Evolutionary conservation across 129 eudicot species (phyloP).

Genomic region (Tanacetum coccineum): DNA sequence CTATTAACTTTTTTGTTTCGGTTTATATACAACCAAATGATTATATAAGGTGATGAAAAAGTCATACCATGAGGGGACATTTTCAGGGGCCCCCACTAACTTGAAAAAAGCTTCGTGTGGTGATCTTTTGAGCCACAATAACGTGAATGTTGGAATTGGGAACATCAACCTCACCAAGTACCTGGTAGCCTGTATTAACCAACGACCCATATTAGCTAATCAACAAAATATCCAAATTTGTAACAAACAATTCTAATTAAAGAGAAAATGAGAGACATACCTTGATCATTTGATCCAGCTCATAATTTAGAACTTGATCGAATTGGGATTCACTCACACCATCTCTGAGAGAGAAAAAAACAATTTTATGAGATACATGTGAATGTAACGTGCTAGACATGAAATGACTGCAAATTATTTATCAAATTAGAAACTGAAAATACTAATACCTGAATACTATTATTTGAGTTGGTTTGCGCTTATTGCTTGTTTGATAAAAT

Average conservation of each 20-base stretch:
- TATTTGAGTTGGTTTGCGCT: constrained; percentile 76
- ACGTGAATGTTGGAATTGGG: constrained; percentile 96
- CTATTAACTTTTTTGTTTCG: background rate
- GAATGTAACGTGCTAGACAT: constrained; percentile 1
- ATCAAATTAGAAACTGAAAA: background rate
- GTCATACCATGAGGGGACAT: constrained; percentile 86
- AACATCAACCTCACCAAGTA: constrained; percentile 67
- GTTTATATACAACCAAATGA: constrained; percentile 1
- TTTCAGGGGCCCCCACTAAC: constrained; percentile 51
- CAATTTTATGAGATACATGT: background rate
- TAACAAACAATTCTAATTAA: background rate
- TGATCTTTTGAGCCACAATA: constrained; percentile 91
- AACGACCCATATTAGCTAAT: background rate
- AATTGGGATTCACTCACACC: constrained; percentile 97
- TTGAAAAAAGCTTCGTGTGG: constrained; percentile 69
- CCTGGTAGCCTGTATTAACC: constrained; percentile 62
- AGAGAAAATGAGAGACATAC: constrained; percentile 30
- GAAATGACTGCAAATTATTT: background rate
- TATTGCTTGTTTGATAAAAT: constrained; percentile 70
- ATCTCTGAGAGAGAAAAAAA: constrained; percentile 52
- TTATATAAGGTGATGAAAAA: background rate
- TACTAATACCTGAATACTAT: constrained; percentile 72
- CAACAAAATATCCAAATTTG: background rate
- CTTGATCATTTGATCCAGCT: constrained; percentile 91
- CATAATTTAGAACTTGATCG: constrained; percentile 70